Percentiles rank a stretch among this genome's conserved stretches.
phyloP scores from a whole-genome alignment of 495 filamentous ascomycete species.

The Penicilliopsis zonata region DNA sequence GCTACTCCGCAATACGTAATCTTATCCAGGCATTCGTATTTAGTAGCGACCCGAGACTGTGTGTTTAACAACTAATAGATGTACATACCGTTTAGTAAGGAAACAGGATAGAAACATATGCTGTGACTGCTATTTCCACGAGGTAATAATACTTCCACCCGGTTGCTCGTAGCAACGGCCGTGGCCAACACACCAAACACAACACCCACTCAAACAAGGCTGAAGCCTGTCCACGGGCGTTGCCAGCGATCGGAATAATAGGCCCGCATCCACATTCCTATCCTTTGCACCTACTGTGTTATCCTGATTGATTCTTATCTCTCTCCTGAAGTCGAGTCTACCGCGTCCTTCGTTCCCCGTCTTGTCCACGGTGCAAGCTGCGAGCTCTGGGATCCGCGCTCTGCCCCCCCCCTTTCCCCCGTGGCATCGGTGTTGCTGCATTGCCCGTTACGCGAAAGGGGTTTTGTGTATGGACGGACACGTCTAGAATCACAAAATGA shows the following conservation, averaged over 20 bases:
- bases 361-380: conserved; percentile 10
- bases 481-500: conserved; percentile 27
- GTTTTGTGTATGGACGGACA: not conserved
- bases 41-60: too few relatives aligned
- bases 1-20: too few relatives aligned
- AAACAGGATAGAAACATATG: not conserved
- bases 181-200: conserved; percentile 19
- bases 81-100: too few relatives aligned
- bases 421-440: not conserved
- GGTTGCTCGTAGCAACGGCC: conserved; percentile 29
- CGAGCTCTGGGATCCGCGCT: conserved; percentile 8
- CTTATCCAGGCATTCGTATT: too few relatives aligned
- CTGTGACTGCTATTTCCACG: not conserved
- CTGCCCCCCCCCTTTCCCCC: conserved; percentile 2
- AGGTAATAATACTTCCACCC: not conserved
- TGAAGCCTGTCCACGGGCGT: not conserved
- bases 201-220: conserved; percentile 14
- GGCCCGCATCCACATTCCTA: conserved; percentile 16
- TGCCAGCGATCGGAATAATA: not conserved
- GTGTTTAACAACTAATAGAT: too few relatives aligned
- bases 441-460: not conserved
- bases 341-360: conserved; percentile 1
- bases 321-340: too few relatives aligned
- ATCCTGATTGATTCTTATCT: conserved; percentile 2
- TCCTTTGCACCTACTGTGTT: not conserved